Evolutionary conservation across 805 yeast species (phyloP).

Genomic region (Wickerhamomyces kurtzmanii): DNA sequence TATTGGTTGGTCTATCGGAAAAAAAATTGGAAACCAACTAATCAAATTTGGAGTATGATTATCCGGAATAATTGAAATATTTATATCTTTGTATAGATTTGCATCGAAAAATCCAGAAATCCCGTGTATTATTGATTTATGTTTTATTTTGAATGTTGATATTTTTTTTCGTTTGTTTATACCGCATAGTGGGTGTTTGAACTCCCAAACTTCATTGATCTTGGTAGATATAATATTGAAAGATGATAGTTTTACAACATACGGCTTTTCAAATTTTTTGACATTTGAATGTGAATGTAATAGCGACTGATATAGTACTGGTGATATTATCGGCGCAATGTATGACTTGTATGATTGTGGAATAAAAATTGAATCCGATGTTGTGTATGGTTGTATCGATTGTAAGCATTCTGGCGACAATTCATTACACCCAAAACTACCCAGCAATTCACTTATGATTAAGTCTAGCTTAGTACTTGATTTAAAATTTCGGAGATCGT

Average conservation of each 20-base stretch:
- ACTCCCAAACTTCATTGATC: slow-evolving; percentile 50
- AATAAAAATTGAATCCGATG: slow-evolving; percentile 34
- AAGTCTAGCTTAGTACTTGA: slow-evolving; percentile 35
- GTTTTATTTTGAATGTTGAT: slow-evolving; percentile 32
- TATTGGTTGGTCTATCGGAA: slow-evolving; percentile 50
- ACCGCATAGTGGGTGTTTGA: slow-evolving; percentile 49
- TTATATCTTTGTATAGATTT: slow-evolving; percentile 47
- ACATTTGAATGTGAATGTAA: slow-evolving; percentile 4
- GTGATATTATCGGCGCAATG: slow-evolving; percentile 60
- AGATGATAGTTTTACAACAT: slow-evolving; percentile 28
- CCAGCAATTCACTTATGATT: slow-evolving; percentile 73
- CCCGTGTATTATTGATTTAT: slow-evolving; percentile 58
- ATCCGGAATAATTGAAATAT: slow-evolving; percentile 40
- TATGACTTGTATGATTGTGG: slow-evolving; percentile 51
- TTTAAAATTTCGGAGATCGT: slow-evolving; percentile 51
- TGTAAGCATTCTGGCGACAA: slow-evolving; percentile 73
- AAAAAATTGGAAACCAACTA: slow-evolving; percentile 64
- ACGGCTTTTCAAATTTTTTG: slow-evolving; percentile 30
- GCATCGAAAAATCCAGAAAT: slow-evolving; percentile 71
- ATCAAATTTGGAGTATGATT: slow-evolving; percentile 32
- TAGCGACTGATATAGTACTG: slow-evolving; percentile 33
- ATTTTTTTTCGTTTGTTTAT: slow-evolving; percentile 26
- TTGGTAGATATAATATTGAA: slow-evolving; percentile 35
- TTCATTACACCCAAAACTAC: slow-evolving; percentile 92
- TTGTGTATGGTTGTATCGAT: slow-evolving; percentile 29